Conservation (phyloP, 306 rosid genomes). For the Herpetospermum pedunculosum region DNA sequence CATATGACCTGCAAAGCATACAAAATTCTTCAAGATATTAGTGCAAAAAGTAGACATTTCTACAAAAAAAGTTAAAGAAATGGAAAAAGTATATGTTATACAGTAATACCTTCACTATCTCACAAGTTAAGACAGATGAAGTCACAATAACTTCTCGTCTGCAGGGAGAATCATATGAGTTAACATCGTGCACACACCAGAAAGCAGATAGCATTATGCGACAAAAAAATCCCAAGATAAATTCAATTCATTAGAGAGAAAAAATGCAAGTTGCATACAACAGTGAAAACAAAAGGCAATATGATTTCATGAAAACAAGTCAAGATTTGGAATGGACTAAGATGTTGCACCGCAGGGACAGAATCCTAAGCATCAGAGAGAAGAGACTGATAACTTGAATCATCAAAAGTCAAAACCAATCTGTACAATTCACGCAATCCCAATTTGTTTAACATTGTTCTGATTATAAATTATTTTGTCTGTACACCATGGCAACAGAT, state of each 20-base stretch:
- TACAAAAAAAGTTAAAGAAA: conserved; percentile 8
- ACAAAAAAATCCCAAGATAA: not conserved
- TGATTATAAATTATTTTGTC: not conserved
- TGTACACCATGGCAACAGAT: not conserved
- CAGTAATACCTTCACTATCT: conserved; percentile 62
- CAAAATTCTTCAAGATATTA: not conserved
- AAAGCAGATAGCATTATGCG: not conserved
- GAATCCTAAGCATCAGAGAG: not conserved
- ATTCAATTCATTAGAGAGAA: not conserved
- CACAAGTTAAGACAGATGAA: conserved; percentile 80
- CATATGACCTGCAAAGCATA: conserved; percentile 41
- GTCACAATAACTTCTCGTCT: conserved; percentile 91
- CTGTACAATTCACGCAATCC: not conserved
- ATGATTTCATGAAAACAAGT: not conserved
- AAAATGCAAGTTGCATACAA: not conserved
- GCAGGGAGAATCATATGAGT: conserved; percentile 16
- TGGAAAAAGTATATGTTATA: conserved; percentile 7
- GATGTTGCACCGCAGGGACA: not conserved
- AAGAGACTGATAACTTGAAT: not conserved
- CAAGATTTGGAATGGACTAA: not conserved
- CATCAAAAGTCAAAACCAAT: not conserved
- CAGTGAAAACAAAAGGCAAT: not conserved
- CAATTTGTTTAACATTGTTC: not conserved
- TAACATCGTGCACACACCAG: conserved; percentile 3
- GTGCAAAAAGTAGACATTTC: not conserved